A percentile compares a stretch with the other conserved stretches of the same genome.
Conservation (phyloP, 2,329 filamentous ascomycete species). For the Kalaharituber pfeilii region DNA sequence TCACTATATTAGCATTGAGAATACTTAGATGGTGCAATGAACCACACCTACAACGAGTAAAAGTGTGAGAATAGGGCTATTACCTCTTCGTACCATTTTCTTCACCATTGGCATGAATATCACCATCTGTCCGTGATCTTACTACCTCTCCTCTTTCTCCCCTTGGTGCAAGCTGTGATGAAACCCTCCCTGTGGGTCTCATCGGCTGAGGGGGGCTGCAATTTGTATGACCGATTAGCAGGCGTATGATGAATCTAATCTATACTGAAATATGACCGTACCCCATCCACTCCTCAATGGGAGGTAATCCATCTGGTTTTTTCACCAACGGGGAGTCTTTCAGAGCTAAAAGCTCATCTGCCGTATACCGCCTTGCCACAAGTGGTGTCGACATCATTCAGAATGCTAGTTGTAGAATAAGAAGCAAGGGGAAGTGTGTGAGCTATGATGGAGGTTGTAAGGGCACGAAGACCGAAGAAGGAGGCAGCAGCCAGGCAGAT, state of each 20-base stretch:
- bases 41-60: neutral
- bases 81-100: neutral
- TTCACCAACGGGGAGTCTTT: slow-evolving; percentile 34
- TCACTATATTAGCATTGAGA: neutral
- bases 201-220: no score
- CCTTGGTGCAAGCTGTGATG: neutral
- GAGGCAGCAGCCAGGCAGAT: no score
- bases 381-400: neutral
- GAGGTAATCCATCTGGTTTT: slow-evolving; percentile 37
- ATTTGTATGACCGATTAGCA: no score
- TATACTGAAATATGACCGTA: no score
- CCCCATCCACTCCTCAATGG: slow-evolving; percentile 42
- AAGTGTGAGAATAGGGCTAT: neutral
- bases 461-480: no score
- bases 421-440: no score
- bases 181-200: no score
- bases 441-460: no score
- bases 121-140: neutral
- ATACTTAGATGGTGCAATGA: neutral
- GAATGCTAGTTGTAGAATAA: no score
- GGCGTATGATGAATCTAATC: no score
- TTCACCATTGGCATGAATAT: neutral
- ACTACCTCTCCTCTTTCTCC: neutral
- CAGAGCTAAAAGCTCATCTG: slow-evolving; percentile 33
- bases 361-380: slow-evolving; percentile 29